Percentiles rank a stretch among this genome's conserved stretches.
Conservation (phyloP, 139 green algal species). For the Tetraselmis chui region DNA sequence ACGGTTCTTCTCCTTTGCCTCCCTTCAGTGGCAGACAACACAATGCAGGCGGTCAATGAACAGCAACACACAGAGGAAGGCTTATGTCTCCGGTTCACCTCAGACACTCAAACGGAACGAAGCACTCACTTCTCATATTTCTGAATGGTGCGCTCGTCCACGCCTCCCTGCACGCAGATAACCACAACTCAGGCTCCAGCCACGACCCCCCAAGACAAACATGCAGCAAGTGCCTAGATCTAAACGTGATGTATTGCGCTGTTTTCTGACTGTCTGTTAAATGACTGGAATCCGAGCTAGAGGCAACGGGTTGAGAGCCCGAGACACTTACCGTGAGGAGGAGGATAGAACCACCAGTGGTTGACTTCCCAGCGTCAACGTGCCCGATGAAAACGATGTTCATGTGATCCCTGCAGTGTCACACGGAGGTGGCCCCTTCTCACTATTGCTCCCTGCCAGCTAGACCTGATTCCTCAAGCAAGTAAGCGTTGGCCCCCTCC, state of each 20-base stretch:
- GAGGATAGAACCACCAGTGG: slow-evolving; percentile 94
- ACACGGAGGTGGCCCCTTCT: not conserved
- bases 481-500: not conserved
- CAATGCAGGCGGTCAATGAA: too few relatives aligned
- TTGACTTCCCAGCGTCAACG: slow-evolving; percentile 98
- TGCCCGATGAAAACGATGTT: slow-evolving; percentile 99
- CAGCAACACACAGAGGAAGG: too few relatives aligned
- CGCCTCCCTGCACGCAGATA: slow-evolving; percentile 63
- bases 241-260: too few relatives aligned
- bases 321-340: slow-evolving; percentile 62
- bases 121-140: slow-evolving; percentile 90
- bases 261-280: too few relatives aligned
- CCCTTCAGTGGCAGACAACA: too few relatives aligned
- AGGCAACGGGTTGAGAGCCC: not conserved
- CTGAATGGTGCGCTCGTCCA: slow-evolving; percentile 97
- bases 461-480: not conserved
- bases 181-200: too few relatives aligned
- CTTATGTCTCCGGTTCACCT: too few relatives aligned
- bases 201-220: too few relatives aligned
- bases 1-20: slow-evolving; percentile 99
- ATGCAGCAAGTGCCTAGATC: too few relatives aligned
- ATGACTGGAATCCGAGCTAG: too few relatives aligned
- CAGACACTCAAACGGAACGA: too few relatives aligned
- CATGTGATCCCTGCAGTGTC: slow-evolving; percentile 74
- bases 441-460: too few relatives aligned